Evolutionary conservation across 495 filamentous ascomycete genomes (phyloP), one percentile per base, ranked within the genome.

Genomic region (Aspergillus funiculosus): DNA sequence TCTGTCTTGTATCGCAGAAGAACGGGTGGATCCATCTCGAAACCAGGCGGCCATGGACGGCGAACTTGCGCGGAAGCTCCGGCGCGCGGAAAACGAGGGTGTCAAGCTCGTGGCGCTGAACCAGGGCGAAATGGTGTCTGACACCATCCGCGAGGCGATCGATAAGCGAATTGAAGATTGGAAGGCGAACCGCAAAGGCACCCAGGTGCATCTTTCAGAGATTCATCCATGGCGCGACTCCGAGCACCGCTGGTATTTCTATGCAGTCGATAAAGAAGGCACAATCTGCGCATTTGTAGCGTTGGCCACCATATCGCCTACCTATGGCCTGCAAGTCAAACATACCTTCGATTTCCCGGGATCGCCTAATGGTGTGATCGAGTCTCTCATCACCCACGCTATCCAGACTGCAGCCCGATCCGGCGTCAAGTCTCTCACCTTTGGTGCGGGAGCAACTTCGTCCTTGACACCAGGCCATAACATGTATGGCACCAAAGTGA

Each of bases 311-410:
- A 77, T 94, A 19, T 76, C 82, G 14, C 86, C 86, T 0, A 61
- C 74, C 25, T 78, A 90, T 52, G 87, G 87, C 43, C 88, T 85
- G 74, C 87, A 94, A 67, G 81, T 92, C 64, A 92, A 94, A 67
- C 91, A 87, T 65, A 81, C 81, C 30, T 77, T 92, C 46, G 87
- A 91, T 60, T 92, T 94, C 72, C 87, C 87, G 11, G 77, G 76
- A 13, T 74, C 86, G 3, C 85, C 87, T 2, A 83, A 73, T 44
- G 88, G 87, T 43, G 82, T 82, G 25, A 94, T 92, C 50, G 88
- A 94, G 64, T 69, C 76, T 3, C 76, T 89, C 37, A 85, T 89
- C 54, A 81, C 83, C 14, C 78, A 82, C 55, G 80, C 86, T n/a
- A 80, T 94, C 58, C 79, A 83, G 55, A 69, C 73, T 21, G 76